Evolutionary conservation across 768 basidiomycete species (phyloP).

Genomic region (Mycena crocata): DNA sequence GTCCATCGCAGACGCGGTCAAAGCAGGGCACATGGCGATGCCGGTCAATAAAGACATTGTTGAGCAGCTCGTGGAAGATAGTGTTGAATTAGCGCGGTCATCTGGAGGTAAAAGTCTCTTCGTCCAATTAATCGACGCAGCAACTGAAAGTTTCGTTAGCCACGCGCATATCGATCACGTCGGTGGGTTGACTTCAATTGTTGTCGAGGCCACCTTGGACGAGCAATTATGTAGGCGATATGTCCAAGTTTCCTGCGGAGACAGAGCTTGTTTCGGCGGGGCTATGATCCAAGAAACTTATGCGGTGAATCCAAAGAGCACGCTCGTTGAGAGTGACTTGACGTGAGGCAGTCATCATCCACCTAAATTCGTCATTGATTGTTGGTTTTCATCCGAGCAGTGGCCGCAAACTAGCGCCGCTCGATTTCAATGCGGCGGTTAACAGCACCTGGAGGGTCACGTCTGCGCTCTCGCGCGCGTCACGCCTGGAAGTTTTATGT

Average conservation of each 20-base stretch:
- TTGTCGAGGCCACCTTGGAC: too few species aligned
- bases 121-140: background rate
- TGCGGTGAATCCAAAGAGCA: constrained; percentile 1
- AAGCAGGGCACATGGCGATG: background rate
- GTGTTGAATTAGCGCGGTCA: constrained; percentile 13
- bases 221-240: constrained; percentile 14
- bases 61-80: constrained; percentile 15
- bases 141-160: background rate
- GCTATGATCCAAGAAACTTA: constrained; percentile 5
- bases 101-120: constrained; percentile 23
- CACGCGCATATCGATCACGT: constrained; percentile 24
- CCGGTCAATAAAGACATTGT: constrained; percentile 13
- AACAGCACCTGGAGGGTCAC: too few species aligned
- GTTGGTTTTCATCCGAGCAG: too few species aligned
- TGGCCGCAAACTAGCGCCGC: constrained; percentile 1
- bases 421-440: constrained; percentile 17
- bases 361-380: background rate
- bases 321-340: constrained; percentile 9
- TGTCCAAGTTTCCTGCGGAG: constrained; percentile 28
- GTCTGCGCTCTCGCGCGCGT: too few species aligned
- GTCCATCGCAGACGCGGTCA: constrained; percentile 1
- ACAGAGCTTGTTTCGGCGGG: constrained; percentile 22
- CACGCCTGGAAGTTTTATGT: too few species aligned
- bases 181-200: background rate
- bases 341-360: constrained; percentile 13